Conservation (phyloP, 495 filamentous ascomycete species). For the Neohortaea acidophila region DNA sequence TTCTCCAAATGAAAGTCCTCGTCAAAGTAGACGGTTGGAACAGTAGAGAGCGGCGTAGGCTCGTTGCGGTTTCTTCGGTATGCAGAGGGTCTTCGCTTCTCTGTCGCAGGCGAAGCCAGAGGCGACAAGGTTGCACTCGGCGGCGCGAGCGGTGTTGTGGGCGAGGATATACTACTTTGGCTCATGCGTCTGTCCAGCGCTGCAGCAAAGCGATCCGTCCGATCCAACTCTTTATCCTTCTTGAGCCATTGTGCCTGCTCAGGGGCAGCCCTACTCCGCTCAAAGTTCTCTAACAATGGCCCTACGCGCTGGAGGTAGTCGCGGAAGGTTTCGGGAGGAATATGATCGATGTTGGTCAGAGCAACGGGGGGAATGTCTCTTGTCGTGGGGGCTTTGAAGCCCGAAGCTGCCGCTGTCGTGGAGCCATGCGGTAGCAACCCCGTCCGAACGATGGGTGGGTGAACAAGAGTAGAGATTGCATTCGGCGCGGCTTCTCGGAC, state of each 20-base stretch:
- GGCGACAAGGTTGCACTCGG: constrained; percentile 31
- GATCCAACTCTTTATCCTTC: constrained; percentile 32
- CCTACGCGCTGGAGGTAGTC: constrained; percentile 73
- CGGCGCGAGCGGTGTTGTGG: constrained; percentile 11
- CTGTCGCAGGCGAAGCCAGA: constrained; percentile 31
- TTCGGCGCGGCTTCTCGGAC: constrained; percentile 41
- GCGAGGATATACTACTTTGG: constrained; percentile 10
- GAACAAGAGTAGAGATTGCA: constrained; percentile 88
- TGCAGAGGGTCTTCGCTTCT: constrained; percentile 37
- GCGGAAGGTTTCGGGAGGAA: constrained; percentile 65
- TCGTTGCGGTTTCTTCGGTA: constrained; percentile 42
- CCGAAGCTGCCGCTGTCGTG: constrained; percentile 43
- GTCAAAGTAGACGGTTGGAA: constrained; percentile 87
- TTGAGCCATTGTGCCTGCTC: constrained; percentile 32
- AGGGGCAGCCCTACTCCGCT: constrained; percentile 51
- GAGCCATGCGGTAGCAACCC: constrained; percentile 59
- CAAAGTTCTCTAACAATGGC: constrained; percentile 65
- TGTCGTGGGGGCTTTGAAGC: constrained; percentile 71
- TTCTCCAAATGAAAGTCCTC: constrained; percentile 93
- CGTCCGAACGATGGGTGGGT: constrained; percentile 78
- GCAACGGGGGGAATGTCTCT: constrained; percentile 91
- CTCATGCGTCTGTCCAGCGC: constrained; percentile 26
- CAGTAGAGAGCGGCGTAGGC: constrained; percentile 75
- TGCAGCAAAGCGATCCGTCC: constrained; percentile 37
- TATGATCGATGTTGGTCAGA: constrained; percentile 72